These are phyloP conservation scores for Potentilla sterilis DNA, from an alignment of 306 rosid species.

Conservation along the genomic window DNA sequence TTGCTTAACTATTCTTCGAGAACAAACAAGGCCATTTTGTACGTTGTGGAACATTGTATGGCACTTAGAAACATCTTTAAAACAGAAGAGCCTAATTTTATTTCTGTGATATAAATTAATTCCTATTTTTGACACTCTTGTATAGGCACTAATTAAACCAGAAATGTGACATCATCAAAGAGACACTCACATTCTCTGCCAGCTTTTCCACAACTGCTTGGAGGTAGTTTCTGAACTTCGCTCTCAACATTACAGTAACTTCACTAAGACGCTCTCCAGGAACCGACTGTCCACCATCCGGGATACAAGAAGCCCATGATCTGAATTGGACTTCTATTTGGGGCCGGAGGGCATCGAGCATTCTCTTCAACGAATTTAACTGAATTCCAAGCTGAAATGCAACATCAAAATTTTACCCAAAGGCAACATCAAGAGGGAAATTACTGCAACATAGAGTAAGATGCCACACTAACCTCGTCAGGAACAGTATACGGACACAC, in stretches of 20 bases:
- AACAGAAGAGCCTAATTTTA: not conserved
- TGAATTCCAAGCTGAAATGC: slow-evolving; percentile 75
- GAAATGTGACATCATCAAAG: slow-evolving; percentile 9
- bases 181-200: slow-evolving; percentile 72
- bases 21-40: not conserved
- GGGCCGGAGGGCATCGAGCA: slow-evolving; percentile 89
- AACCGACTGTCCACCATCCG: slow-evolving; percentile 67
- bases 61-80: not conserved
- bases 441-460: slow-evolving; percentile 4
- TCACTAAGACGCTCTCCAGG: slow-evolving; percentile 98
- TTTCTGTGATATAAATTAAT: not conserved
- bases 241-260: slow-evolving; percentile 95
- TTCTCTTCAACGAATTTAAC: slow-evolving; percentile 88
- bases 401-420: slow-evolving; percentile 17
- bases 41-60: not conserved
- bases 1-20: not conserved
- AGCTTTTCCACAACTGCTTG: slow-evolving; percentile 93
- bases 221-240: slow-evolving; percentile 83
- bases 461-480: slow-evolving; percentile 65
- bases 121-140: not conserved
- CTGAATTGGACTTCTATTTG: slow-evolving; percentile 80
- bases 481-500: slow-evolving; percentile 64
- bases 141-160: slow-evolving; percentile 5
- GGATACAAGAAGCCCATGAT: slow-evolving; percentile 92
- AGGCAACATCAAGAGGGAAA: slow-evolving; percentile 9